Conservation (phyloP, 257 asterid genomes). For the Przewalskia tangutica region DNA sequence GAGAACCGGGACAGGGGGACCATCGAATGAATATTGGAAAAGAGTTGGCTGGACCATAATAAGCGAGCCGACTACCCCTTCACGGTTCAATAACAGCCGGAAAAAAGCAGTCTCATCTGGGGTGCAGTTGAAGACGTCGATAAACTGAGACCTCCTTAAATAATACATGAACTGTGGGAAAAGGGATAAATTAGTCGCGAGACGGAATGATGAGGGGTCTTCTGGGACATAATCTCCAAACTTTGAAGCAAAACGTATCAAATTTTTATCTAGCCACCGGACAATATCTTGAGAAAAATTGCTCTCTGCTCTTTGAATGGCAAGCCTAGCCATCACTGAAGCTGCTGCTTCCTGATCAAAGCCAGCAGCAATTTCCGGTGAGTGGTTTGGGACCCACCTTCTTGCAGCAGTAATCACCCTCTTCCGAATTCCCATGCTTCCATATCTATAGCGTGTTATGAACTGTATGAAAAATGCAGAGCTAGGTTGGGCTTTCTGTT, state of each 20-base stretch:
- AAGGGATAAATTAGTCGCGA: constrained; percentile 60
- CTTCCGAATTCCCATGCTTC: constrained; percentile 61
- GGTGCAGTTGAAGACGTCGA: constrained; percentile 72
- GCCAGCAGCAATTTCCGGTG: constrained; percentile 70
- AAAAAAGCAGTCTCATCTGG: constrained; percentile 91
- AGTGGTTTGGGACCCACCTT: constrained; percentile 74
- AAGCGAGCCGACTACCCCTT: constrained; percentile 74
- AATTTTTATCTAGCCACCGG: constrained; percentile 65
- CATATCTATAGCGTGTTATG: constrained; percentile 61
- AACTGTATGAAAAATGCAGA: constrained; percentile 82
- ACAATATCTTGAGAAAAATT: constrained; percentile 45
- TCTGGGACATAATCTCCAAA: constrained; percentile 83
- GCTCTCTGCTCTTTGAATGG: constrained; percentile 42
- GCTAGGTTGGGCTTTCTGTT: constrained; percentile 52
- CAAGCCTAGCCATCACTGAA: constrained; percentile 79
- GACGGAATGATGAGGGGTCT: constrained; percentile 85
- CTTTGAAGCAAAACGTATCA: constrained; percentile 66
- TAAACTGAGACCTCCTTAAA: constrained; percentile 78
- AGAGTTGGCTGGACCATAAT: constrained; percentile 97
- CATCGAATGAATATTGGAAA: constrained; percentile 79
- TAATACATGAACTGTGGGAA: constrained; percentile 92
- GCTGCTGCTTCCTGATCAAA: constrained; percentile 98
- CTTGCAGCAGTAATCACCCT: constrained; percentile 91
- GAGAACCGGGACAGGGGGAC: constrained; percentile 82
- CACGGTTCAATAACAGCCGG: constrained; percentile 74